Evolutionary conservation across 1,139 yeast genomes (phyloP).

Genomic region (Candida gigantensis): DNA sequence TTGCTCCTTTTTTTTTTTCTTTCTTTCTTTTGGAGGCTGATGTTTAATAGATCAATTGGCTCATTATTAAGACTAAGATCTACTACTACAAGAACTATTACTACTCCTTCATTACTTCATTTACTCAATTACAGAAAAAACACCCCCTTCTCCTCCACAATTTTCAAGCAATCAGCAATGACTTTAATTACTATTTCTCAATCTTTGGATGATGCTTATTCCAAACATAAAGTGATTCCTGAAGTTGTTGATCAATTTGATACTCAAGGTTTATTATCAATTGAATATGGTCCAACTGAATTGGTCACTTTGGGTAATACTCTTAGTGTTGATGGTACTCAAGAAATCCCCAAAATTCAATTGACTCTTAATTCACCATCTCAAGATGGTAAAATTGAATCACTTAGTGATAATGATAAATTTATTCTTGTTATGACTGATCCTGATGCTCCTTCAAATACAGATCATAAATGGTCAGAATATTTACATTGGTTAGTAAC

Average conservation of each 20-base stretch:
- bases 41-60: constrained; percentile 12
- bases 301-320: constrained; percentile 84
- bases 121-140: not conserved
- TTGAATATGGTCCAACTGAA: constrained; percentile 50
- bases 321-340: constrained; percentile 64
- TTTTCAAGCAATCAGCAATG: constrained; percentile 14
- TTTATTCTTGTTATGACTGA: constrained; percentile 82
- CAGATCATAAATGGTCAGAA: constrained; percentile 87
- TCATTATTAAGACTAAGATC: constrained; percentile 5
- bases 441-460: constrained; percentile 89
- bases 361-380: constrained; percentile 58
- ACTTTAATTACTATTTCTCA: constrained; percentile 59
- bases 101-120: not conserved
- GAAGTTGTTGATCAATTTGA: constrained; percentile 55
- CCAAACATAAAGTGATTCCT: constrained; percentile 62
- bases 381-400: constrained; percentile 37
- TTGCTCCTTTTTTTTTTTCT: constrained; percentile 7
- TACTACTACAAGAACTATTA: not conserved
- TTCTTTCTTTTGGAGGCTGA: too few species aligned
- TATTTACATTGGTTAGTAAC: constrained; percentile 75
- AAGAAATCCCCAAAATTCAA: constrained; percentile 61
- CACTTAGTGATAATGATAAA: constrained; percentile 46
- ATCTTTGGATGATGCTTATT: constrained; percentile 60
- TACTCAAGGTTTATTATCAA: constrained; percentile 48
- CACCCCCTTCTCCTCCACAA: constrained; percentile 1